Evolutionary conservation across 1,284 basidiomycete species (phyloP), one percentile per base, ranked within the genome.

Genomic region (Gymnopus androsaceus): DNA sequence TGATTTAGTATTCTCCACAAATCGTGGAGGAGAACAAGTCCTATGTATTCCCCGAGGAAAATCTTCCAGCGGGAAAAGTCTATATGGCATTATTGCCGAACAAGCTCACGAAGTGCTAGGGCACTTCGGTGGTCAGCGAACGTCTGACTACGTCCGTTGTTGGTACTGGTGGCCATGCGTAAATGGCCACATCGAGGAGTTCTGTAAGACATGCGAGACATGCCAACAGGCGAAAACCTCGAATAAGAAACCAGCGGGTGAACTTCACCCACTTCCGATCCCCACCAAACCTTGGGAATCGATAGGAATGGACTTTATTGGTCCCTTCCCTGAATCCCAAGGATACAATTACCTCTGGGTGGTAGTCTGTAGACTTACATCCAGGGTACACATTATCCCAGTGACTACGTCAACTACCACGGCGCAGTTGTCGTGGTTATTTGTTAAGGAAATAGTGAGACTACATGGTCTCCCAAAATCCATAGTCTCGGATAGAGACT

Each of bases 301-400:
- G n/a, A n/a, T n/a, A n/a, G n/a, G n/a, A n/a, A n/a, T 52, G 64
- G 73, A 75, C 59, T 74, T 74, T 30, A 55, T 75, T 0, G 68
- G 71, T 0, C 74, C 71, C 5, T 65, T 76, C 21, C 71, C 73
- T 0, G 63, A 70, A 49, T 63, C 62, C 0, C 52, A 62, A 36
- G 66, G 64, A 0, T 66, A 50, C 21, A 63, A 73, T 55, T 72
- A 69, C n/a, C n/a, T n/a, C n/a, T n/a, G n/a, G n/a, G n/a, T n/a
- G n/a, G n/a, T n/a, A n/a, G n/a, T n/a, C n/a, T n/a, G n/a, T n/a
- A n/a, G n/a, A n/a, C n/a, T n/a, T n/a, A n/a, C n/a, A n/a, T n/a
- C n/a, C n/a, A n/a, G n/a, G n/a, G n/a, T n/a, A n/a, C n/a, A n/a
- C n/a, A n/a, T n/a, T n/a, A n/a, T n/a, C n/a, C n/a, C n/a, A n/a